Evolutionary conservation across 2,329 filamentous ascomycete species (phyloP).

Genomic region (Fusarium verticillioides): DNA sequence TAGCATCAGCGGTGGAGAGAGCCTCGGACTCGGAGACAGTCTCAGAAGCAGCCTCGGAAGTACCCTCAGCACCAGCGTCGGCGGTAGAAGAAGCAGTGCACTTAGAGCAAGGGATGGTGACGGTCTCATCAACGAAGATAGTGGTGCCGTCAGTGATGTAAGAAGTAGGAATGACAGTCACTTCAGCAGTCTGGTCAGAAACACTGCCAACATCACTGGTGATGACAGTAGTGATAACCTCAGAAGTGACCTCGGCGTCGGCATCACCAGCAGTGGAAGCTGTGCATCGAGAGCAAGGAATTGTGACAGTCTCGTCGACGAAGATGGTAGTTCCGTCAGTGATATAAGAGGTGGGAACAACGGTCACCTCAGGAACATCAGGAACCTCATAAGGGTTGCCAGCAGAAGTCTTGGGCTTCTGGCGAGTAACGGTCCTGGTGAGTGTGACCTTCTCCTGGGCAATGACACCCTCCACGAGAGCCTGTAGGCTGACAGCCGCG

Average conservation of each 20-base stretch:
- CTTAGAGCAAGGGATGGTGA: conserved; percentile 37
- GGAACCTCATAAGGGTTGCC: conserved; percentile 18
- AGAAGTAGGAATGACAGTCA: conserved; percentile 31
- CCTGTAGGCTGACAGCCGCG: conserved; percentile 41
- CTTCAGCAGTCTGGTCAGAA: conserved; percentile 26
- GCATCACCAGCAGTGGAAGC: conserved; percentile 21
- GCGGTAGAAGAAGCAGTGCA: conserved; percentile 22
- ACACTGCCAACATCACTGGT: conserved; percentile 11
- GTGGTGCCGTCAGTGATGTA: conserved; percentile 35
- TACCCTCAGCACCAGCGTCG: conserved; percentile 8
- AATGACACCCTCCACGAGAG: conserved; percentile 33
- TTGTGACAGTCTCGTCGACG: conserved; percentile 33
- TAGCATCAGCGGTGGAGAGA: conserved; percentile 15
- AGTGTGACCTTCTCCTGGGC: conserved; percentile 36
- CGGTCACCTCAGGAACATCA: conserved; percentile 21
- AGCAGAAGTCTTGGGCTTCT: conserved; percentile 22
- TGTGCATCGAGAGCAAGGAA: conserved; percentile 35
- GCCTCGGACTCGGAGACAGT: conserved; percentile 1
- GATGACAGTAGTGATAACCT: conserved; percentile 18
- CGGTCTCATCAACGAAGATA: conserved; percentile 34
- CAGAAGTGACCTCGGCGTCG: conserved; percentile 3
- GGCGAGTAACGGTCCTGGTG: conserved; percentile 26
- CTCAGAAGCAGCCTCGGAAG: conserved; percentile 5
- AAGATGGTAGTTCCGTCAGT: conserved; percentile 35
- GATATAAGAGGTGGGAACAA: conserved; percentile 34